Base-by-base conservation (phyloP, 2,329 filamentous ascomycete species). In the Boeremia lycopersici region DNA sequence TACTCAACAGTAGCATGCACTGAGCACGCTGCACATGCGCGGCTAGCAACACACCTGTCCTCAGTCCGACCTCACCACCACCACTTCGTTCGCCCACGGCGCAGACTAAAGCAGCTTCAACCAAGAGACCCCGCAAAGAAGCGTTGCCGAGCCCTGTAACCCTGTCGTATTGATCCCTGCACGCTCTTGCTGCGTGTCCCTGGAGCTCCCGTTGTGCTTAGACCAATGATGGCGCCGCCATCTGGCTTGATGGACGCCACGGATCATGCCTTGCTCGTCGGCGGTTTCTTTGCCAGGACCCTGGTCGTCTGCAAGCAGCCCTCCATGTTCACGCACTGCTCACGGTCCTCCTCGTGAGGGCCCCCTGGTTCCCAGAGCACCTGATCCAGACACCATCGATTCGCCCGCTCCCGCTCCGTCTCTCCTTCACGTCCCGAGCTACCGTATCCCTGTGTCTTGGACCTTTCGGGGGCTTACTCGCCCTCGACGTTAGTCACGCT, bases 351-450 rank as follows among this genome's bases (percentile, higher is more conserved):
- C 63, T 72, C 63, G 64, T 70, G 52, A 69, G 59, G 64, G 58
- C 57, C 66, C 66, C 71, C 71, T 67, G 61, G 70, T 64, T 61
- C 53, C 64, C 65, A 70, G 65, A 68, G 72, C 72, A 70, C 69
- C 67, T 69, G 64, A 70, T 69, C 67, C 69, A 71, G 63, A 63
- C 64, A 50, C 60, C 59, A 64, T 68, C 67, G 64, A 73, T 73
- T 74, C 72, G 71, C 68, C 67, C 69, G 70, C 62, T 61, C 61
- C 67, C 65, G 52, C 46, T 55, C 52, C 52, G 57, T 65, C 68
- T 73, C 64, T 72, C 62, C 65, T 63, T 63, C 66, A 66, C 72
- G 71, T 74, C 72, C 73, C 73, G 73, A 75, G 69, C 71, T 74
- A 75, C 73, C 70, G 69, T 64, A 71, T 68, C 72, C 71, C 66